These are phyloP conservation scores for Chloropicon primus DNA, from an alignment of 139 green algal genomes.

Conservation along the genomic window DNA sequence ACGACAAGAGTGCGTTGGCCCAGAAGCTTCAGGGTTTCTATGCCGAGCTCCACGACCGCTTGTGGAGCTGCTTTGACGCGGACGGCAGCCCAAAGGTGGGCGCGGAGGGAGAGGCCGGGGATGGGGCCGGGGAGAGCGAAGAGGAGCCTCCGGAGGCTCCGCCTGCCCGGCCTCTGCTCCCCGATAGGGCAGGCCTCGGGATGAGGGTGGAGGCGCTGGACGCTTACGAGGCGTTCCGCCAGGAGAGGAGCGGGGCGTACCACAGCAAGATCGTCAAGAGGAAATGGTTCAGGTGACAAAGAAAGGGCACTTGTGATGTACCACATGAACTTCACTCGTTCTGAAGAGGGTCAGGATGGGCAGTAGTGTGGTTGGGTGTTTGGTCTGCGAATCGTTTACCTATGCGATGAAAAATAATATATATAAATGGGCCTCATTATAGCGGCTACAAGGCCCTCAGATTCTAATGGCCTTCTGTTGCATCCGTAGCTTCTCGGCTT, in stretches of 20 bases:
- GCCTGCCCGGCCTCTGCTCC: too few relatives aligned
- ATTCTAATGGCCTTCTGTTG: neutral
- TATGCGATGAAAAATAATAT: too few relatives aligned
- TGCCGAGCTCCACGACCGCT: neutral
- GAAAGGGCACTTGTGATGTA: too few relatives aligned
- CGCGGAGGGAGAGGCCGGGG: too few relatives aligned
- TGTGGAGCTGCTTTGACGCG: neutral
- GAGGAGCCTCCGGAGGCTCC: too few relatives aligned
- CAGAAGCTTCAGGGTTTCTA: neutral
- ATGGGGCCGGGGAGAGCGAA: too few relatives aligned
- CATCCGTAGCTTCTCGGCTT: conserved; percentile 52
- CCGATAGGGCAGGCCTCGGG: neutral
- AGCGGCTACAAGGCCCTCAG: neutral
- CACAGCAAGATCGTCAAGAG: neutral
- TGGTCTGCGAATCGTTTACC: too few relatives aligned
- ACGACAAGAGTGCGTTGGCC: neutral
- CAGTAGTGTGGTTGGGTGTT: too few relatives aligned
- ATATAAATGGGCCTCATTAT: too few relatives aligned
- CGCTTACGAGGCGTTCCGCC: neutral
- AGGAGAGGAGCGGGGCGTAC: neutral
- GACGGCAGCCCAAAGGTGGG: neutral
- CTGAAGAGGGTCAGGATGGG: too few relatives aligned
- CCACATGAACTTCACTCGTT: too few relatives aligned
- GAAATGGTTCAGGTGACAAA: neutral
- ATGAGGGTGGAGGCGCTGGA: neutral